phyloP scores from a whole-genome alignment of 495 filamentous ascomycete genomes.

The Penicillium cinerascens region DNA sequence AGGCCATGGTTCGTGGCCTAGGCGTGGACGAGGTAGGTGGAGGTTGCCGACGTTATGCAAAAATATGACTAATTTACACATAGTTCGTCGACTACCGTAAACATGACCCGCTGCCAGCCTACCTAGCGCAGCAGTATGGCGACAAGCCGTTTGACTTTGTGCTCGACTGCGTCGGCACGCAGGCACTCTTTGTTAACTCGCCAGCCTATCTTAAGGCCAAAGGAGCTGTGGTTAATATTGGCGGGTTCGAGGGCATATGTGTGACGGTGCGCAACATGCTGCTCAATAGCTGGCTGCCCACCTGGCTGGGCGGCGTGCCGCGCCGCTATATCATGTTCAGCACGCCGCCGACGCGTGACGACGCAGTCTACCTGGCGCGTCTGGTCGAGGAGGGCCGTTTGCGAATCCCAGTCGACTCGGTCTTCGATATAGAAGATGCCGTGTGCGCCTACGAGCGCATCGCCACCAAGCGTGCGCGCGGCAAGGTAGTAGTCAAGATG shows the following conservation, averaged over 20 bases:
- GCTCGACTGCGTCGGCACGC: slow-evolving; percentile 36
- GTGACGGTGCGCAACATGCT: slow-evolving; percentile 26
- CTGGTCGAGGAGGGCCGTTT: slow-evolving; percentile 27
- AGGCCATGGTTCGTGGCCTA: slow-evolving; percentile 20
- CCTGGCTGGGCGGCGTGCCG: slow-evolving; percentile 35
- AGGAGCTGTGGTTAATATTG: slow-evolving; percentile 37
- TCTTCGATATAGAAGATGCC: slow-evolving; percentile 34
- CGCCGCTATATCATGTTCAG: slow-evolving; percentile 31
- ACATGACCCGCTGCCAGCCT: slow-evolving; percentile 19
- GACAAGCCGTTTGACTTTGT: slow-evolving; percentile 34
- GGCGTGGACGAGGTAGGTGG: slow-evolving; percentile 22
- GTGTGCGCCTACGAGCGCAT: slow-evolving; percentile 30
- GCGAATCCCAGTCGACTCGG: slow-evolving; percentile 33
- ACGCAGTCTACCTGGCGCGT: slow-evolving; percentile 21
- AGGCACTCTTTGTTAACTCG: slow-evolving; percentile 27
- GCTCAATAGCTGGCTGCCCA: slow-evolving; percentile 29
- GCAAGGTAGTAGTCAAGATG: slow-evolving; percentile 37
- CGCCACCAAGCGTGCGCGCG: slow-evolving; percentile 31
- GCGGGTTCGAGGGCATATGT: slow-evolving; percentile 18
- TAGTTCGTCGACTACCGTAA: slow-evolving; percentile 37
- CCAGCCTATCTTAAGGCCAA: slow-evolving; percentile 33
- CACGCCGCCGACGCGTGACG: slow-evolving; percentile 19
- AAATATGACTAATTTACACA: neutral
- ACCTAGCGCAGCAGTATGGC: slow-evolving; percentile 23
- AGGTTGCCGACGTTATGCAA: neutral